Evolutionary conservation across 2,329 filamentous ascomycete species (phyloP).

Genomic region (Leptodontidium sp.): DNA sequence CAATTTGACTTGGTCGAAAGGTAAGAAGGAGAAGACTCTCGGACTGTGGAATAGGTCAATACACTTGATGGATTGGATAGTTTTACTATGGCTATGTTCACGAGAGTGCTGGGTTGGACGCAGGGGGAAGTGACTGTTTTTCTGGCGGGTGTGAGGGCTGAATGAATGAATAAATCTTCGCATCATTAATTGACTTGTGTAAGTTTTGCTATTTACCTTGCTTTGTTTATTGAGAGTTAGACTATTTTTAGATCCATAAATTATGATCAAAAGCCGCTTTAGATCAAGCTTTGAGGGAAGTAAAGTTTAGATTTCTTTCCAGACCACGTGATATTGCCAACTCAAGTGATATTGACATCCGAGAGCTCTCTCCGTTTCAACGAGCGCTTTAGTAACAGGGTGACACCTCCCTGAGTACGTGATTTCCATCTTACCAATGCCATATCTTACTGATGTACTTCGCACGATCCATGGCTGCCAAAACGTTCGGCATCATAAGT

Average conservation of each 20-base stretch:
- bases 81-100: conserved; percentile 49
- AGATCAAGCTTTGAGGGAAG: background rate
- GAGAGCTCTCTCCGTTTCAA: no score
- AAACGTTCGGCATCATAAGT: background rate
- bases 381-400: no score
- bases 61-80: conserved; percentile 35
- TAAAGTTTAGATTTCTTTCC: background rate
- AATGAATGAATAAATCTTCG: conserved; percentile 48
- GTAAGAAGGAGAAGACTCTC: conserved; percentile 59
- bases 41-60: conserved; percentile 47
- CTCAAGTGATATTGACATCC: no score
- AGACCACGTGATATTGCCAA: background rate
- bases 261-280: background rate
- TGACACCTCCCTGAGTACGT: no score
- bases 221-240: no score
- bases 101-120: conserved; percentile 50
- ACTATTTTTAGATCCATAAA: background rate
- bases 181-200: conserved; percentile 48
- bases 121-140: conserved; percentile 50
- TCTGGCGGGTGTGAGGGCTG: conserved; percentile 49
- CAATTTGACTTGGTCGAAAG: conserved; percentile 52
- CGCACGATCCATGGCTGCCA: no score
- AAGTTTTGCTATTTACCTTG: conserved; percentile 21
- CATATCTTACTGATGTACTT: no score
- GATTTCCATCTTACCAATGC: no score